Percentiles rank a stretch among this genome's conserved stretches.
These are phyloP conservation scores for Lophiotrema nucula DNA, from an alignment of 495 filamentous ascomycete species.

Conservation along the genomic window DNA sequence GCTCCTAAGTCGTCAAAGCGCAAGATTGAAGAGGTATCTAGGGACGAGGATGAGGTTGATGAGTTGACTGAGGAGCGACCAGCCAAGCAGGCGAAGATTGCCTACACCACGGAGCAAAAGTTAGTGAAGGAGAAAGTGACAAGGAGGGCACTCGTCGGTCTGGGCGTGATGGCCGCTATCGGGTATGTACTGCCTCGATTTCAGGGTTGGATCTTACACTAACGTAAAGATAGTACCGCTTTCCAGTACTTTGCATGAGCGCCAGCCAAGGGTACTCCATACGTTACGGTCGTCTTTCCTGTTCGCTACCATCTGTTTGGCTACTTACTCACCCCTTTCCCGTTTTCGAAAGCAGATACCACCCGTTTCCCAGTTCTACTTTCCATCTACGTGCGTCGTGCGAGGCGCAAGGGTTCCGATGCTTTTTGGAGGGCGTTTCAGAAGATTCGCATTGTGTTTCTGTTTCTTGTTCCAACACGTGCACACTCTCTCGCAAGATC, in stretches of 20 bases:
- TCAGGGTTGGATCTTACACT: not conserved
- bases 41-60: slow-evolving; percentile 51
- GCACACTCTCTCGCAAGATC: slow-evolving; percentile 4
- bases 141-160: slow-evolving; percentile 77
- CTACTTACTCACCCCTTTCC: not conserved
- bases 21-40: slow-evolving; percentile 71
- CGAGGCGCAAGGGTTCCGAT: not conserved
- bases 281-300: not conserved
- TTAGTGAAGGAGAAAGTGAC: slow-evolving; percentile 78
- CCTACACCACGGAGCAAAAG: slow-evolving; percentile 69
- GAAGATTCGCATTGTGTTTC: not conserved
- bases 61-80: slow-evolving; percentile 53
- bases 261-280: not conserved
- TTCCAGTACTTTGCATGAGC: slow-evolving; percentile 17
- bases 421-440: too few relatives aligned
- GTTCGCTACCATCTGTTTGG: not conserved
- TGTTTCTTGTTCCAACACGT: not conserved
- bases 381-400: slow-evolving; percentile 6
- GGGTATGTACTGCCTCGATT: slow-evolving; percentile 62
- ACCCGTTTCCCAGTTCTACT: slow-evolving; percentile 8
- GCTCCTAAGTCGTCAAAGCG: slow-evolving; percentile 56
- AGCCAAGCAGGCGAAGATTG: slow-evolving; percentile 65
- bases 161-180: slow-evolving; percentile 79
- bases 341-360: slow-evolving; percentile 19
- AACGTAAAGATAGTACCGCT: slow-evolving; percentile 9